phyloP scores from a whole-genome alignment of 139 green algal genomes.

The Tetradesmus obliquus region DNA sequence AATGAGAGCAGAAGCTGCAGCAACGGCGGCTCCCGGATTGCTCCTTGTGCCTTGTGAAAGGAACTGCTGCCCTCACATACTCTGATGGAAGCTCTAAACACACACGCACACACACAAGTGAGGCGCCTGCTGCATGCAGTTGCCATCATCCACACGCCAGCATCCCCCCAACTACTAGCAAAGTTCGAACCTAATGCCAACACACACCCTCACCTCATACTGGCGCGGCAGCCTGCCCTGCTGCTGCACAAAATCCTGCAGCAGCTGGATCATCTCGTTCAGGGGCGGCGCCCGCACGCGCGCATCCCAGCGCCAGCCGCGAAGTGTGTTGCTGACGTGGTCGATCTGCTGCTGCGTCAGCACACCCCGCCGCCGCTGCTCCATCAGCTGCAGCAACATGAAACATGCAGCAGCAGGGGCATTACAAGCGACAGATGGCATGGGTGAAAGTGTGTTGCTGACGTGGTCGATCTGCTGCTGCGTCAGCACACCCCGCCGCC shows the following conservation, averaged over 20 bases:
- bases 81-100: too few relatives aligned
- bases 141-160: too few relatives aligned
- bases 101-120: neutral
- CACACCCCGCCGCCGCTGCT: constrained; percentile 21
- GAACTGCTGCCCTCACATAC: too few relatives aligned
- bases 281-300: constrained; percentile 14
- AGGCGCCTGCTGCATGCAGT: neutral
- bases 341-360: constrained; percentile 22
- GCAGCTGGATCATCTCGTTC: neutral
- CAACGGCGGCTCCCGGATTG: too few relatives aligned
- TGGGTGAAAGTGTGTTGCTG: neutral
- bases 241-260: neutral
- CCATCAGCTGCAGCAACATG: neutral
- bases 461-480: neutral
- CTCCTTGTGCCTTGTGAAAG: too few relatives aligned
- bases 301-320: constrained; percentile 18
- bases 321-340: neutral
- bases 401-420: neutral
- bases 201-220: neutral
- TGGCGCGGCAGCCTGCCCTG: constrained; percentile 29
- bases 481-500: neutral
- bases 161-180: too few relatives aligned
- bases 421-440: too few relatives aligned
- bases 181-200: too few relatives aligned
- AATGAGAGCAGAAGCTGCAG: too few relatives aligned